Evolutionary conservation across 73 alveolate species (phyloP).

Genomic region (Tetrahymena elliotti): DNA sequence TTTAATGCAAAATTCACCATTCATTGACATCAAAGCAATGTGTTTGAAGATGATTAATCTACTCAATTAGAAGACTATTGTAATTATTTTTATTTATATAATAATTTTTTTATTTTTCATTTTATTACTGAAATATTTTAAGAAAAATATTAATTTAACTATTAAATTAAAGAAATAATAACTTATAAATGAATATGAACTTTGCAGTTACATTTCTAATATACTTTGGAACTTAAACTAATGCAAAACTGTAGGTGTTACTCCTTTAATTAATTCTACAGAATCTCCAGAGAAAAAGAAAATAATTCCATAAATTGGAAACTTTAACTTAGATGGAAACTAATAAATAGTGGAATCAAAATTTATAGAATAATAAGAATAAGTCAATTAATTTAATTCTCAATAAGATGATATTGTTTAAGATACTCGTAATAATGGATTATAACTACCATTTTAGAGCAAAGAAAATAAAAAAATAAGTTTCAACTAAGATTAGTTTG

Average conservation of each 20-base stretch:
- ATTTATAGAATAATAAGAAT: background rate
- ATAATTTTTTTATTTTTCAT: no score
- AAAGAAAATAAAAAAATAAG: background rate
- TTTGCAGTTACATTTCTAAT: background rate
- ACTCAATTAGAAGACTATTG: background rate
- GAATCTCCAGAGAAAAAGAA: background rate
- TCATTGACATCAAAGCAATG: background rate
- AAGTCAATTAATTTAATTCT: background rate
- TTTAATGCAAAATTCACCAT: background rate
- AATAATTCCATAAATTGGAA: background rate
- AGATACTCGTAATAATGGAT: background rate
- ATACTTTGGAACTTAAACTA: background rate
- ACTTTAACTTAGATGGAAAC: background rate
- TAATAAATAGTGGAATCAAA: background rate
- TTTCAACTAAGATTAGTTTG: background rate
- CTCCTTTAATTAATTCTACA: background rate
- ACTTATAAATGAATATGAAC: background rate
- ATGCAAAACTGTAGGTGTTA: background rate
- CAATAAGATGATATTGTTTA: background rate
- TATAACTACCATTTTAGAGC: background rate
- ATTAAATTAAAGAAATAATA: background rate
- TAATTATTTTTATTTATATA: background rate
- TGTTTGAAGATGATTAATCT: background rate
- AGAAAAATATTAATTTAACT: no score
- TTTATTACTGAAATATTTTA: background rate